phyloP scores from a whole-genome alignment of 805 yeast species.

The Lipomyces mesembrius region DNA sequence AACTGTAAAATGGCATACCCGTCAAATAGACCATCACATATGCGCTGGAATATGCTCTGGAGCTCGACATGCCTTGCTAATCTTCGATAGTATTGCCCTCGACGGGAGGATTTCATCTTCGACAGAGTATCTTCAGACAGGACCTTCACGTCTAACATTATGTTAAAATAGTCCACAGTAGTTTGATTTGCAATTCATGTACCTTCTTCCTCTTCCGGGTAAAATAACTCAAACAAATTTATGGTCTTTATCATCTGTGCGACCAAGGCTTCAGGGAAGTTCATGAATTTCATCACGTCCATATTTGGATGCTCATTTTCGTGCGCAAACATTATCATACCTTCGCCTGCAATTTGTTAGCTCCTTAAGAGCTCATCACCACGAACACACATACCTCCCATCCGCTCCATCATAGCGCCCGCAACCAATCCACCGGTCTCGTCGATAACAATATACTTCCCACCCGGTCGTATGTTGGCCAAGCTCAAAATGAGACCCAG shows the following conservation, averaged over 20 bases:
- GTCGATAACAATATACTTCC: slow-evolving; percentile 83
- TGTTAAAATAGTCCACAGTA: neutral
- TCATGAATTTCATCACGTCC: slow-evolving; percentile 68
- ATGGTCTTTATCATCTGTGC: slow-evolving; percentile 66
- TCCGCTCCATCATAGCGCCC: slow-evolving; percentile 85
- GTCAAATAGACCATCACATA: slow-evolving; percentile 31
- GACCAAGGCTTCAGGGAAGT: slow-evolving; percentile 56
- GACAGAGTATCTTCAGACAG: slow-evolving; percentile 57
- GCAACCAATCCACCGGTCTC: slow-evolving; percentile 94
- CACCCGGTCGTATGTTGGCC: slow-evolving; percentile 87
- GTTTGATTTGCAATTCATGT: slow-evolving; percentile 46
- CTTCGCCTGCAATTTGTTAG: slow-evolving; percentile 47
- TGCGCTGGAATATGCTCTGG: slow-evolving; percentile 42
- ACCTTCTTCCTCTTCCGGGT: slow-evolving; percentile 67
- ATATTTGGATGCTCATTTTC: slow-evolving; percentile 93
- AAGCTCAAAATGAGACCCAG: slow-evolving; percentile 75
- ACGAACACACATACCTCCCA: slow-evolving; percentile 53
- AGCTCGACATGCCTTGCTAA: slow-evolving; percentile 57
- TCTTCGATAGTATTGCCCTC: slow-evolving; percentile 69
- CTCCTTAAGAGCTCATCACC: slow-evolving; percentile 1
- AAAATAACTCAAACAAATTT: slow-evolving; percentile 77
- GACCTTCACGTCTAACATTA: slow-evolving; percentile 41
- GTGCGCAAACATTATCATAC: slow-evolving; percentile 74
- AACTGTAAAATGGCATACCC: slow-evolving; percentile 24
- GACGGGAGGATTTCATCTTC: slow-evolving; percentile 62